Evolutionary conservation across 148 eudicot species (phyloP), one percentile per base, ranked within the genome.

Genomic region (Rhododendron ovatum): DNA sequence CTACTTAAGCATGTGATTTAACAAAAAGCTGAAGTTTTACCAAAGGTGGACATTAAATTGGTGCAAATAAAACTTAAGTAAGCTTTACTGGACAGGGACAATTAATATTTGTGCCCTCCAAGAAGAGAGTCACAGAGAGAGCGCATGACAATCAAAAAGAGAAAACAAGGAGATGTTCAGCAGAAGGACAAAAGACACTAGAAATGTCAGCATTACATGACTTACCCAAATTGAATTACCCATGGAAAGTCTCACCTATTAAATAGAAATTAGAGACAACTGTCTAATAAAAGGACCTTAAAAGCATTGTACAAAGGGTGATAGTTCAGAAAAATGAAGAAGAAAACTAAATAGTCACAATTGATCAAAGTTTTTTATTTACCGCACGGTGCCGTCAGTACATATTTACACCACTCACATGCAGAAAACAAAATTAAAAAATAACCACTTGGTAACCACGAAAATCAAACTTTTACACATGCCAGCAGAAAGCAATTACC

Each of bases 401-500:
- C 37, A 33, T 30, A 69, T 28, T 67, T 45, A 65, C 18, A 45
- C 55, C 76, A 83, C 35, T n/a, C 9, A 14, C 78, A 71, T 74
- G 48, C 43, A 71, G 65, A 35, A 74, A 18, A 30, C 65, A 59
- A 73, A 39, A 80, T 41, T 15, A 48, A 47, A 30, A 22, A 28
- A 53, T 12, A 47, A 26, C 18, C 71, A 51, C 57, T 45, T 73
- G 69, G 73, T 10, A 28, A 69, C 71, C 17, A 26, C 26, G 57
- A 53, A 8, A 71, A 26, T 26, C 50, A 8, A 41, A 77, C 75
- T 22, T 78, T 22, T 33, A 80, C 53, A 69, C 2, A 61, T 18
- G 77, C 35, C 80, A 71, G 82, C 57, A 35, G 65, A 86, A 81
- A 77, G 73, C n/a, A 69, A 71, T 87, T 22, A 97, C 99, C 99